Evolutionary conservation across 23 red algal genomes (phyloP).

Genomic region (Gracilaria caudata): DNA sequence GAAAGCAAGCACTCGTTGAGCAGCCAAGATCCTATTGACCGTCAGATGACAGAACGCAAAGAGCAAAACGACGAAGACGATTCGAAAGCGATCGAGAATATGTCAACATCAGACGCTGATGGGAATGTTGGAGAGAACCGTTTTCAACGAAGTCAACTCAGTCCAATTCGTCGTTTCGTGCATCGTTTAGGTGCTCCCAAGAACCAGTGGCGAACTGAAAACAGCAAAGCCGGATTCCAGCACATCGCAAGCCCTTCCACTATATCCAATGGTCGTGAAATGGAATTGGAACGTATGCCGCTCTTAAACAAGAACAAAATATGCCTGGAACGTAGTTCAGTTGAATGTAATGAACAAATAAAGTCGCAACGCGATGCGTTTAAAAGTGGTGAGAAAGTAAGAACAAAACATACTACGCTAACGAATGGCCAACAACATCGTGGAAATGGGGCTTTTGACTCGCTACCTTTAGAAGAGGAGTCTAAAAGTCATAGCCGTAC

Average conservation of each 20-base stretch:
- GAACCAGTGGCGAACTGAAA: background rate
- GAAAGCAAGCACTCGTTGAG: background rate
- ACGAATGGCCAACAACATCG: background rate
- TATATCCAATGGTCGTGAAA: background rate
- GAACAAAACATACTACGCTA: background rate
- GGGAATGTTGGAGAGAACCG: background rate
- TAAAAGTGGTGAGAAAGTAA: background rate
- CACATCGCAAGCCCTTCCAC: background rate
- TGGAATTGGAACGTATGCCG: background rate
- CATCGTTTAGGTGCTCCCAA: background rate
- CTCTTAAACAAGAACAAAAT: background rate
- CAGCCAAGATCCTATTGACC: background rate
- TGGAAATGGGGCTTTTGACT: background rate
- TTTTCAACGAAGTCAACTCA: background rate
- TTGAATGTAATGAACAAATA: conserved; percentile 3
- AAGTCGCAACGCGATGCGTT: background rate
- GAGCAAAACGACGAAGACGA: background rate
- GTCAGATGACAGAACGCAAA: background rate
- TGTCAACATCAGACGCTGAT: background rate
- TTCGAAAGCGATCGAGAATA: background rate
- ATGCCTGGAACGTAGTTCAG: background rate
- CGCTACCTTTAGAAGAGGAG: background rate
- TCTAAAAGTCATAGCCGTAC: background rate
- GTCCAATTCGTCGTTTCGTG: background rate
- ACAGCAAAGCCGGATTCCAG: background rate